phyloP scores from a whole-genome alignment of 306 rosid species.

The Quercus glauca region DNA sequence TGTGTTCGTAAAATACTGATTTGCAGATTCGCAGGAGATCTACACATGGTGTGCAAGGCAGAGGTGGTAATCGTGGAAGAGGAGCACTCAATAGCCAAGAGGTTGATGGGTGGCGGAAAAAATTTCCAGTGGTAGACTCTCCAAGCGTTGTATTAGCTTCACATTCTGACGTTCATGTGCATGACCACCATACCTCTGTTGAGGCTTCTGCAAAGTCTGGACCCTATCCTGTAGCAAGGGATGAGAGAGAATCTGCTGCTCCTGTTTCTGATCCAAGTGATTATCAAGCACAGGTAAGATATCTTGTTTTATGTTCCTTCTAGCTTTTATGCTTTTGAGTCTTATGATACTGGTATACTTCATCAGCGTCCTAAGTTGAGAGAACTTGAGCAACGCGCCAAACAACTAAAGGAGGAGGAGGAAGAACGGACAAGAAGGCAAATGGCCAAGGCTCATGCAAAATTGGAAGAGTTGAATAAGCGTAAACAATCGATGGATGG shows the following conservation, averaged over 20 bases:
- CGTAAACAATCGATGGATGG: constrained; percentile 48
- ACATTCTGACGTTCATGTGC: constrained; percentile 43
- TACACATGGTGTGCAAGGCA: constrained; percentile 55
- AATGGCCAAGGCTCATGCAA: constrained; percentile 73
- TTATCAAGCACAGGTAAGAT: constrained; percentile 67
- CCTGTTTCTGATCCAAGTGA: constrained; percentile 46
- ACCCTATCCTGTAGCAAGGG: constrained; percentile 43
- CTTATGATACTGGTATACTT: constrained; percentile 23
- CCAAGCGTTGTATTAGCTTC: constrained; percentile 37
- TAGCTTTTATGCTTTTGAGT: constrained; percentile 13
- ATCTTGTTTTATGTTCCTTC: constrained; percentile 17
- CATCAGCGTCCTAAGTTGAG: constrained; percentile 64
- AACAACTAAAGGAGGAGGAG: constrained; percentile 85
- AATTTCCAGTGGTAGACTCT: constrained; percentile 35
- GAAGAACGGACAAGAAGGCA: constrained; percentile 78
- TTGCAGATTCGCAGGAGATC: constrained; percentile 60
- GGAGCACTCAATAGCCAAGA: constrained; percentile 56
- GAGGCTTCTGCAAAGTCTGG: constrained; percentile 43
- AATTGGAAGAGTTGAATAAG: constrained; percentile 73
- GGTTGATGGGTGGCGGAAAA: constrained; percentile 62
- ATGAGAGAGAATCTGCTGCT: constrained; percentile 47
- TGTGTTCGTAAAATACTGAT: constrained; percentile 26
- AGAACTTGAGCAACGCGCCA: constrained; percentile 77
- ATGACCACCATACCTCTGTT: constrained; percentile 42
- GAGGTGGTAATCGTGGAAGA: constrained; percentile 49